These are phyloP conservation scores for Alloteropsis semialata DNA, from an alignment of 176 grass and related monocot genomes.

Conservation along the genomic window DNA sequence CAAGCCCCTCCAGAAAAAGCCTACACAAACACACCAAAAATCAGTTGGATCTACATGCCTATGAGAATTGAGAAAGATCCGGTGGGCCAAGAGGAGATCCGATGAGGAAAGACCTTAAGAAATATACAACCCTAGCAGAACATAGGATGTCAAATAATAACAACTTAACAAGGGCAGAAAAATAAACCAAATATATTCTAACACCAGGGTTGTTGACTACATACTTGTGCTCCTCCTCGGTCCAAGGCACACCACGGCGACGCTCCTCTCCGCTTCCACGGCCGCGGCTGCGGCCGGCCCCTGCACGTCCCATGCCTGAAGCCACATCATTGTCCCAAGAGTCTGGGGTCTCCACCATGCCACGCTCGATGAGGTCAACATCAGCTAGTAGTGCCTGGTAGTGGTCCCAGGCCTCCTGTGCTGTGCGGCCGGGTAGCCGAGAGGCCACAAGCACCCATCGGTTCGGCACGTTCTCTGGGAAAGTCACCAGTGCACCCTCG, in stretches of 20 bases:
- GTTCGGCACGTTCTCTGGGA: slow-evolving; percentile 54
- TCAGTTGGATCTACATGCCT: background rate
- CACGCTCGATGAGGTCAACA: slow-evolving; percentile 70
- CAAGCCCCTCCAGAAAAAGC: slow-evolving; percentile 72
- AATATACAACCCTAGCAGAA: too few relatives aligned
- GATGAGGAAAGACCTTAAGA: slow-evolving; percentile 26
- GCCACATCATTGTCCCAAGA: slow-evolving; percentile 33
- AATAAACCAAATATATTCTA: too few relatives aligned
- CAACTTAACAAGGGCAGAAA: too few relatives aligned
- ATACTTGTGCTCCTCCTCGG: slow-evolving; percentile 80
- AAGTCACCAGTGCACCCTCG: slow-evolving; percentile 57
- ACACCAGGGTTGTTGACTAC: too few relatives aligned
- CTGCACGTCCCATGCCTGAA: background rate
- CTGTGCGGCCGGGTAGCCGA: slow-evolving; percentile 41
- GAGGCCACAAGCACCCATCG: slow-evolving; percentile 65
- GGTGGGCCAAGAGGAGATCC: slow-evolving; percentile 8
- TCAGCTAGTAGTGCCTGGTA: slow-evolving; percentile 59
- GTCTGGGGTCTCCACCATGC: slow-evolving; percentile 42
- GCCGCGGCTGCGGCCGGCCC: background rate
- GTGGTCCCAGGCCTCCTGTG: slow-evolving; percentile 53
- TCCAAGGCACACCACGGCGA: slow-evolving; percentile 73
- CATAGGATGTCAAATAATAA: too few relatives aligned
- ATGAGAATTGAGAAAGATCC: background rate
- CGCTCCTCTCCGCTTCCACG: slow-evolving; percentile 36
- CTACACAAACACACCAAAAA: background rate